Evolutionary conservation across 306 rosid species (phyloP), one percentile per base, ranked within the genome.

Genomic region (Acacia acuminata): DNA sequence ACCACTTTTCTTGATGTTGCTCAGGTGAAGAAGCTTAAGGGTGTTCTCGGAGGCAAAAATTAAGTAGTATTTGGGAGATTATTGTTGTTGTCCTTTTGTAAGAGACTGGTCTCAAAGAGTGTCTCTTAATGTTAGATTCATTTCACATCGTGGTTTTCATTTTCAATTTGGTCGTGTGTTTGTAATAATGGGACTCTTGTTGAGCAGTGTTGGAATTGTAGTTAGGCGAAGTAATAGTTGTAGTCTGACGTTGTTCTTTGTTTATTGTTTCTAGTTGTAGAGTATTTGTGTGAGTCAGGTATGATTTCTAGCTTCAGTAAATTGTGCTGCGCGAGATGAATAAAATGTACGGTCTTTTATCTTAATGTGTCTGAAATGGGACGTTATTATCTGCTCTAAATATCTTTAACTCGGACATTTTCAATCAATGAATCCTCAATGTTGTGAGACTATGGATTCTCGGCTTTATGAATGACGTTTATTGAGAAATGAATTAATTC

Each of bases 11-110:
- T 93, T 42, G 93, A 90, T 44, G 79, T 53, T 8, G 92, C 82
- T 71, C 83, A 77, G 70, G 82, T 95, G 7, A 90, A 92, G 90
- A 95, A 91, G 89, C 94, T 95, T 32, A 95, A 95, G 90, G 90
- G 87, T 65, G 98, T 89, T 86, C 92, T 95, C 80, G 99, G 98
- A 40, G 98, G 99, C 0, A 84, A 82, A 47, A 85, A 85, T 77
- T 94, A 82, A 82, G 8, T 0, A 5, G 70, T 16, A 30, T 9
- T n/a, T 9, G 42, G 42, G 70, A 64, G 40, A 64, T 15, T 53
- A 8, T 53, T 53, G 9, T 2, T 13, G 10, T 30, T 63, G 68
- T 27, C 38, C 20, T 32, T 51, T 51, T 30, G 20, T 63, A 13
- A 27, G 68, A 63, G 63, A 20, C 20, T 20, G 22, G 61, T 20